Evolutionary conservation across 257 asterid species (phyloP).

Genomic region (Lycium ferocissimum): DNA sequence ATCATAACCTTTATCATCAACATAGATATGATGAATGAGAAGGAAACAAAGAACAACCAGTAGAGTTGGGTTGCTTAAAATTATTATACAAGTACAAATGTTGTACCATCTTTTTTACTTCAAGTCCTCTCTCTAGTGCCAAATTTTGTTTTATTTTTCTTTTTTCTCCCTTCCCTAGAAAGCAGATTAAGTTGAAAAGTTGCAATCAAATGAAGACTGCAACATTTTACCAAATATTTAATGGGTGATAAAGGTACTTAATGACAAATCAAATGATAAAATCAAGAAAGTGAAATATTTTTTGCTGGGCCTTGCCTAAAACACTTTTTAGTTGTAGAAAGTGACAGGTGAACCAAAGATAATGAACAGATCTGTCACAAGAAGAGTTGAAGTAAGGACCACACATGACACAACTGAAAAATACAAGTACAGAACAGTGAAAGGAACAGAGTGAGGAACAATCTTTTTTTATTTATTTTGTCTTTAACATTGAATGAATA

Average conservation of each 20-base stretch:
- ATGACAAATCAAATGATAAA: neutral
- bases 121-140: slow-evolving; percentile 23
- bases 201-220: slow-evolving; percentile 37
- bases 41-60: slow-evolving; percentile 26
- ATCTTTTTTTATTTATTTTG: neutral
- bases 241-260: neutral
- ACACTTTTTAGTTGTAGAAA: neutral
- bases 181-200: slow-evolving; percentile 48
- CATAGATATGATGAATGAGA: slow-evolving; percentile 30
- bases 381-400: slow-evolving; percentile 18
- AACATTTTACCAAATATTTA: neutral
- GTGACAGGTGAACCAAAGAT: slow-evolving; percentile 16
- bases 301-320: slow-evolving; percentile 22
- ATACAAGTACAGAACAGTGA: neutral
- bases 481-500: neutral
- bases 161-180: neutral
- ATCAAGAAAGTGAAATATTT: neutral
- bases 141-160: neutral
- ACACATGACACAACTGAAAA: too few relatives aligned
- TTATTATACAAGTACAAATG: slow-evolving; percentile 48
- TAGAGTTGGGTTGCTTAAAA: slow-evolving; percentile 36
- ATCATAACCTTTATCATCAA: slow-evolving; percentile 54
- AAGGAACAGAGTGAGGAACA: neutral
- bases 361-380: slow-evolving; percentile 14
- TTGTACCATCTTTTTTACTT: slow-evolving; percentile 38